Evolutionary conservation across 2,329 filamentous ascomycete genomes (phyloP), one percentile per base, ranked within the genome.

Genomic region (Cucurbitaria berberidis): DNA sequence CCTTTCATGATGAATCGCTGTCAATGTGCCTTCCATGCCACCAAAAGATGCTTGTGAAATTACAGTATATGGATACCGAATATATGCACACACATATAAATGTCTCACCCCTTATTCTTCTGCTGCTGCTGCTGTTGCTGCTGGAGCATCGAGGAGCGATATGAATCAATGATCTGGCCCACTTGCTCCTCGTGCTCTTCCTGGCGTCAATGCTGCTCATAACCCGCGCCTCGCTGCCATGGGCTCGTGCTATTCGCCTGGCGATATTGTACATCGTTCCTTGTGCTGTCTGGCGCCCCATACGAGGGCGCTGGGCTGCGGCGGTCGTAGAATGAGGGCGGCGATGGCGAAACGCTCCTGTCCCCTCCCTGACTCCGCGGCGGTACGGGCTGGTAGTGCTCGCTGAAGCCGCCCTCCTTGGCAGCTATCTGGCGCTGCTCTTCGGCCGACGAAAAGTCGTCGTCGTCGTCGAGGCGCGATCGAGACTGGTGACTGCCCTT

Each of bases 391-490:
- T 67, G 70, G 55, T 74, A 75, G 58, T 73, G 73, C 73, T 69
- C 76, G 60, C 81, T 79, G 66, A 72, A 72, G 19, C 53, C 62
- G 29, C 62, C 70, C 51, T 75, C 70, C 55, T 75, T 74, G 36
- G 61, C 57, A 21, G 68, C 67, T 43, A 72, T 29, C 32, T 72
- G 65, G 30, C 66, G 67, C 40, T 66, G 63, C 24, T 75, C 70
- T 41, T 86, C 84, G 34, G 81, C 84, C 32, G 81, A 82, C 3
- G 85, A 86, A 74, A 86, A 85, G 40, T 87, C 85, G 40, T 85
- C 85, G 52, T 92, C 89, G 52, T 91, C 89, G 53, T 92, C 87
- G 48, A 90, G 83, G 60, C 87, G 86, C 24, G 86, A 79, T 27
- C 79, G 80, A 8, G 64, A 67, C 16, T 49, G 45, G 55, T 76